A percentile compares a stretch with the other conserved stretches of the same genome.
phyloP scores from a whole-genome alignment of 441 rosid genomes.

The Metrosideros polymorpha region DNA sequence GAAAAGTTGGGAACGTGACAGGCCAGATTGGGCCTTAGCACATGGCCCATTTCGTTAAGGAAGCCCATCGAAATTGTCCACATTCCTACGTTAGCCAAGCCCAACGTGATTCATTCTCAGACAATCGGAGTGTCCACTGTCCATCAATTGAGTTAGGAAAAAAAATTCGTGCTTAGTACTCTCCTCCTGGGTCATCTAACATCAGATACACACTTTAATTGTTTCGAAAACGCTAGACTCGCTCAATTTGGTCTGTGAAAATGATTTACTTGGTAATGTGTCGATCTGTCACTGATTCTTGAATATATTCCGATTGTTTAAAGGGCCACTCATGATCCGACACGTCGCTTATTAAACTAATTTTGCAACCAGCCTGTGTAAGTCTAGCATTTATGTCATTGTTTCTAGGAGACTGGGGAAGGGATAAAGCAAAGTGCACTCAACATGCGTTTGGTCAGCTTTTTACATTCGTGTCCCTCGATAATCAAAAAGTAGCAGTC shows the following conservation, averaged over 20 bases:
- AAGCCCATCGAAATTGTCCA: background rate
- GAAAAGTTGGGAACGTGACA: background rate
- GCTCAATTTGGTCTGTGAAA: background rate
- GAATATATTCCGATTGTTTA: background rate
- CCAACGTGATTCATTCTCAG: background rate
- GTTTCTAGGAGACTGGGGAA: fast-evolving
- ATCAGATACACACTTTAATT: background rate
- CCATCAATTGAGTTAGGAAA: background rate
- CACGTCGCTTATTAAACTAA: background rate
- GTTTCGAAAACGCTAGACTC: background rate
- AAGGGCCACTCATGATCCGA: background rate
- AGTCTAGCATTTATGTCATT: background rate
- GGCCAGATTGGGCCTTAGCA: background rate
- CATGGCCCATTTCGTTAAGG: background rate
- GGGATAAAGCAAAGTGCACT: background rate
- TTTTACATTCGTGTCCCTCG: background rate
- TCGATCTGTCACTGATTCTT: background rate
- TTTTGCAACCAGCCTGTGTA: background rate
- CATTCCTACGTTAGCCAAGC: background rate
- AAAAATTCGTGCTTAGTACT: too few relatives aligned
- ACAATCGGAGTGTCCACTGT: background rate
- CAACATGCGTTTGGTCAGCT: background rate
- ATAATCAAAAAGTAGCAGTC: too few relatives aligned
- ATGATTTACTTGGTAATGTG: background rate
- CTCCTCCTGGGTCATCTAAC: background rate